Conservation (phyloP, 2,329 filamentous ascomycete genomes). For the Pseudocercospora fijiensis region DNA sequence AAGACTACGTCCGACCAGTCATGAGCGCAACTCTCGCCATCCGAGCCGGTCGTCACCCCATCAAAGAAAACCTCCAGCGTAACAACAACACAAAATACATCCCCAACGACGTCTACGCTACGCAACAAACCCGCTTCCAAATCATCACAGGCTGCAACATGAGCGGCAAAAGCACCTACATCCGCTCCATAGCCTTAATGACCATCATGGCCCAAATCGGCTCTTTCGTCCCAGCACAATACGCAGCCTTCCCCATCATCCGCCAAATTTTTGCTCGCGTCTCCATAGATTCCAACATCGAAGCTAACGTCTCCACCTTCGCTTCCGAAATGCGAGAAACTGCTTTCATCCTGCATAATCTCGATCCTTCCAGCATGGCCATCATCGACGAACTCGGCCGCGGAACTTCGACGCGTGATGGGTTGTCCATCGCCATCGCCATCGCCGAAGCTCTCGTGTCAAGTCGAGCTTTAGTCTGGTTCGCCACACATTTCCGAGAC, state of each 20-base stretch:
- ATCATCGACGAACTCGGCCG: slow-evolving; percentile 91
- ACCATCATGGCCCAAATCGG: slow-evolving; percentile 93
- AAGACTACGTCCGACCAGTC: slow-evolving; percentile 68
- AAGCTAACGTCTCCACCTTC: slow-evolving; percentile 90
- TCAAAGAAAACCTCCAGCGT: slow-evolving; percentile 68
- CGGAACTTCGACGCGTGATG: slow-evolving; percentile 85
- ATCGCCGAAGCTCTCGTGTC: slow-evolving; percentile 85
- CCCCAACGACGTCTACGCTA: slow-evolving; percentile 87
- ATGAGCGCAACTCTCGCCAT: slow-evolving; percentile 69
- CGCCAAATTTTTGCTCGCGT: slow-evolving; percentile 84
- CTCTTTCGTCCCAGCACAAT: slow-evolving; percentile 82
- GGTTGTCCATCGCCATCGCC: slow-evolving; percentile 82
- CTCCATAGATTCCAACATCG: slow-evolving; percentile 81
- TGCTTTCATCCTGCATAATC: slow-evolving; percentile 84
- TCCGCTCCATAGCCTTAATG: slow-evolving; percentile 77
- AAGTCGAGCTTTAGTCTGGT: slow-evolving; percentile 78
- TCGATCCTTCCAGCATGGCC: slow-evolving; percentile 62
- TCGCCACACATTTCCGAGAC: slow-evolving; percentile 89
- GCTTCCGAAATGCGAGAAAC: slow-evolving; percentile 94
- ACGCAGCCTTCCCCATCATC: slow-evolving; percentile 76
- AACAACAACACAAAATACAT: slow-evolving; percentile 67
- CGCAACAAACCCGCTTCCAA: slow-evolving; percentile 77
- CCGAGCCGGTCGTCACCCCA: slow-evolving; percentile 72
- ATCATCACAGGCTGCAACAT: slow-evolving; percentile 97
- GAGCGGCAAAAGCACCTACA: slow-evolving; percentile 97